phyloP scores from a whole-genome alignment of 2,329 filamentous ascomycete species.

The Tolypocladium inflatum region DNA sequence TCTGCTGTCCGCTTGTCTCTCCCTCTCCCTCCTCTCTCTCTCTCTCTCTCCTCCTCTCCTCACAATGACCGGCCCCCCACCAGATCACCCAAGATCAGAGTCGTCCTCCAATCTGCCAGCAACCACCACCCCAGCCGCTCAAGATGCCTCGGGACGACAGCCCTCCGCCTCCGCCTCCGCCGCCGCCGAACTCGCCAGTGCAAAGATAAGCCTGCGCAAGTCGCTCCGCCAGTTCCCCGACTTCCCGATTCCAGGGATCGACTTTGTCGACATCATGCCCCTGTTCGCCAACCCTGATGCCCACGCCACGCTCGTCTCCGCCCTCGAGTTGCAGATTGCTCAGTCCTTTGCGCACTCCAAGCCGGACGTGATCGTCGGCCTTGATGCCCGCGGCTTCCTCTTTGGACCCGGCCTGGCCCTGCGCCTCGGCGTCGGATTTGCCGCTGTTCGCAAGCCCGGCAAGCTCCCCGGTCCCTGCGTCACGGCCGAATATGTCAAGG shows the following conservation, averaged over 20 bases:
- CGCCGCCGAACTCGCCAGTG: slow-evolving; percentile 57
- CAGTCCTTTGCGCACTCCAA: slow-evolving; percentile 50
- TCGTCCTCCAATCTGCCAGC: slow-evolving; percentile 12
- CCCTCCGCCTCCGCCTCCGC: slow-evolving; percentile 51
- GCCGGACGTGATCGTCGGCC: slow-evolving; percentile 84
- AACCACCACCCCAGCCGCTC: slow-evolving; percentile 20
- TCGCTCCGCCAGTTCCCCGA: slow-evolving; percentile 80
- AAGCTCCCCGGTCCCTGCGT: slow-evolving; percentile 88
- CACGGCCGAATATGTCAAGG: slow-evolving; percentile 83
- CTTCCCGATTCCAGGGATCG: slow-evolving; percentile 84
- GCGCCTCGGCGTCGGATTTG: slow-evolving; percentile 74
- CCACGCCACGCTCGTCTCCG: slow-evolving; percentile 70
- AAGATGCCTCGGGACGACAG: slow-evolving; percentile 56
- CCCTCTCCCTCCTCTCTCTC: slow-evolving; percentile 14
- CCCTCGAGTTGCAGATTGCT: slow-evolving; percentile 74
- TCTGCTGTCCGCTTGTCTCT: slow-evolving; percentile 15
- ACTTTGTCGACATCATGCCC: slow-evolving; percentile 97
- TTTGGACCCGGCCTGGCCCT: slow-evolving; percentile 87
- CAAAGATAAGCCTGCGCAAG: slow-evolving; percentile 60
- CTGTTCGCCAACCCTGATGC: slow-evolving; percentile 72
- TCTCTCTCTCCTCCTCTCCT: slow-evolving; percentile 17
- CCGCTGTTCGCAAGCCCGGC: slow-evolving; percentile 88
- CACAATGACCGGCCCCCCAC: slow-evolving; percentile 23
- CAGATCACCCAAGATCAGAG: slow-evolving; percentile 11
- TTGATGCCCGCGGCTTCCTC: slow-evolving; percentile 91